Conservation (phyloP, 1,139 yeast species). For the Zygotorulaspora mrakii region DNA sequence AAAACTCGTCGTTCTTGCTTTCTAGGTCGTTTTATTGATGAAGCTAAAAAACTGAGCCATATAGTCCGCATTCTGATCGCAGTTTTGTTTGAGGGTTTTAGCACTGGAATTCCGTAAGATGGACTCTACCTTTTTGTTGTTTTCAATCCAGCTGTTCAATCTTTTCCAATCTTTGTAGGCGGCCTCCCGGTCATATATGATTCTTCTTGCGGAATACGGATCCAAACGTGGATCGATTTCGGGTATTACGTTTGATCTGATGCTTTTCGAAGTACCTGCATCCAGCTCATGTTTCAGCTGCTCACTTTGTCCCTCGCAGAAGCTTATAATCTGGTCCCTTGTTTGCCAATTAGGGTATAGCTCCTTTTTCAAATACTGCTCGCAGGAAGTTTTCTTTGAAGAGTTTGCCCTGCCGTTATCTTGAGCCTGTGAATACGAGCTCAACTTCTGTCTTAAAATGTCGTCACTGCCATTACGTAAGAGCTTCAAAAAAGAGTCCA, state of each 20-base stretch:
- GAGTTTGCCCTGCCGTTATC: background rate
- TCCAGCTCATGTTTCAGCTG: constrained; percentile 34
- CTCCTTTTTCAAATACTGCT: constrained; percentile 35
- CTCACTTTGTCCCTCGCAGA: constrained; percentile 38
- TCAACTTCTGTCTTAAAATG: constrained; percentile 40
- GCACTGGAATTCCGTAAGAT: constrained; percentile 40
- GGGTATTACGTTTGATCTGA: constrained; percentile 6
- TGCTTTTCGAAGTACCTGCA: constrained; percentile 18
- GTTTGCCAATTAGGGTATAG: constrained; percentile 44
- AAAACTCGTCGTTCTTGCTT: too few relatives aligned
- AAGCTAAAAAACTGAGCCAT: constrained; percentile 24
- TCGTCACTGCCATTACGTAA: constrained; percentile 47
- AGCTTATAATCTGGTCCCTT: constrained; percentile 39
- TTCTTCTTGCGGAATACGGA: constrained; percentile 46
- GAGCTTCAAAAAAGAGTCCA: constrained; percentile 41
- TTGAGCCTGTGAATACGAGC: constrained; percentile 29
- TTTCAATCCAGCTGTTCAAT: constrained; percentile 38
- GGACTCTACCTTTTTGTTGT: constrained; percentile 41
- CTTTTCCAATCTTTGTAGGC: constrained; percentile 32
- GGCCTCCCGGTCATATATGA: constrained; percentile 30
- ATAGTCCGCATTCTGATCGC: constrained; percentile 36
- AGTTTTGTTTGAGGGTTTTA: constrained; percentile 38
- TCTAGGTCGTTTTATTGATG: background rate
- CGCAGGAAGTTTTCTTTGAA: constrained; percentile 29
- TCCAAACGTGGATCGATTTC: constrained; percentile 39